Evolutionary conservation across 73 alveolate species (phyloP).

Genomic region (Breviolum minutum): DNA sequence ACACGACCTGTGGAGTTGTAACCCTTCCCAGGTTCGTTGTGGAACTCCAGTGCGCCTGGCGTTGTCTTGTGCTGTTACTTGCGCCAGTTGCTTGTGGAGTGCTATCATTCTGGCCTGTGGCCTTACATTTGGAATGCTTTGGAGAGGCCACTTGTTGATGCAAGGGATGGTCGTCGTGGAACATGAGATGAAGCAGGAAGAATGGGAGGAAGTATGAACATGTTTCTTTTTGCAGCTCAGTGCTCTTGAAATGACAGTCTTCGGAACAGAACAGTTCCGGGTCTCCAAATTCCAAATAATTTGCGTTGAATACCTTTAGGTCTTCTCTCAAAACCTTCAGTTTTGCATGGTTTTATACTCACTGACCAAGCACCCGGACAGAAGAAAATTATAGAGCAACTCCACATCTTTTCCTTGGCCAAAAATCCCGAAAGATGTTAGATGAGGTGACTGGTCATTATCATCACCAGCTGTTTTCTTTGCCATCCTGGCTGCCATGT

Average conservation of each 20-base stretch:
- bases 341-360: no score
- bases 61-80: background rate
- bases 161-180: background rate
- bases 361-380: no score
- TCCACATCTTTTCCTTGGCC: background rate
- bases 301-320: no score
- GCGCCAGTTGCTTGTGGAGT: slow-evolving; percentile 13
- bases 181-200: background rate
- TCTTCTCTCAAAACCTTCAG: no score
- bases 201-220: no score
- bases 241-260: background rate
- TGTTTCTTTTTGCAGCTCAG: no score
- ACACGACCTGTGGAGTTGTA: no score
- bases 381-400: background rate
- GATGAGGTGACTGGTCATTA: background rate
- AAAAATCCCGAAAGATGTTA: background rate
- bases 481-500: background rate
- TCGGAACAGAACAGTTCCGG: no score
- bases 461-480: background rate
- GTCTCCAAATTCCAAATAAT: no score
- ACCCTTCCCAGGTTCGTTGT: slow-evolving; percentile 12
- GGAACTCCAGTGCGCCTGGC: slow-evolving; percentile 74
- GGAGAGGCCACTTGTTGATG: background rate
- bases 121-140: background rate
- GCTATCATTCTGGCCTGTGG: slow-evolving; percentile 24